Conservation (phyloP, 2,329 filamentous ascomycete genomes). For the Epichloe aotearoae region DNA sequence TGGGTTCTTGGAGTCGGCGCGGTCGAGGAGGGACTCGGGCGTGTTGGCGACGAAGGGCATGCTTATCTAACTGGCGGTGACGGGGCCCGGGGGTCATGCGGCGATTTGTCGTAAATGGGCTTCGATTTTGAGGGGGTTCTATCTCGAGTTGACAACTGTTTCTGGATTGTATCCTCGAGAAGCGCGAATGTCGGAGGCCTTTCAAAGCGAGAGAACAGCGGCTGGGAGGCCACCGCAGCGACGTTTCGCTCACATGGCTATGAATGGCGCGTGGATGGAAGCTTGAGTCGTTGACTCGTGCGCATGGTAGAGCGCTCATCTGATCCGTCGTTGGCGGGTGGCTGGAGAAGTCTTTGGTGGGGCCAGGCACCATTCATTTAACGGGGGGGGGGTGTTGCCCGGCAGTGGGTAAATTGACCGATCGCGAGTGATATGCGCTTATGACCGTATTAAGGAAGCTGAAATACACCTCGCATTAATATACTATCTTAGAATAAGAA, state of each 20-base stretch:
- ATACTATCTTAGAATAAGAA: too few species aligned
- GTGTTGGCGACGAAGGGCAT: conserved; percentile 41
- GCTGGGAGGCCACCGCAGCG: neutral
- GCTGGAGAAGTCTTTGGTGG: too few species aligned
- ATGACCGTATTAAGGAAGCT: too few species aligned
- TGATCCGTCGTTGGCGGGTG: too few species aligned
- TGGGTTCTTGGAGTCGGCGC: conserved; percentile 76
- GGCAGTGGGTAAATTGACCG: too few species aligned
- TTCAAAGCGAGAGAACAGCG: neutral
- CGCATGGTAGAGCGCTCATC: too few species aligned
- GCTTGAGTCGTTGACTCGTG: neutral
- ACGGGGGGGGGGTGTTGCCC: too few species aligned
- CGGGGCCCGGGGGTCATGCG: neutral
- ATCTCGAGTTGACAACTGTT: neutral
- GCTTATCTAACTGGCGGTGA: neutral
- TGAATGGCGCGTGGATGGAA: neutral
- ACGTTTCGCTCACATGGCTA: neutral
- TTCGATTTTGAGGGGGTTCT: neutral
- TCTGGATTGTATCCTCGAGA: neutral
- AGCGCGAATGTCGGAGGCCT: too few species aligned
- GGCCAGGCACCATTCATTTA: too few species aligned
- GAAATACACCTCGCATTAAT: too few species aligned
- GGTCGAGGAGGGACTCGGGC: conserved; percentile 65
- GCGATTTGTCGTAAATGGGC: neutral
- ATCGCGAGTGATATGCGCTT: too few species aligned